phyloP scores from a whole-genome alignment of 257 asterid genomes.

The Lycium ferocissimum region DNA sequence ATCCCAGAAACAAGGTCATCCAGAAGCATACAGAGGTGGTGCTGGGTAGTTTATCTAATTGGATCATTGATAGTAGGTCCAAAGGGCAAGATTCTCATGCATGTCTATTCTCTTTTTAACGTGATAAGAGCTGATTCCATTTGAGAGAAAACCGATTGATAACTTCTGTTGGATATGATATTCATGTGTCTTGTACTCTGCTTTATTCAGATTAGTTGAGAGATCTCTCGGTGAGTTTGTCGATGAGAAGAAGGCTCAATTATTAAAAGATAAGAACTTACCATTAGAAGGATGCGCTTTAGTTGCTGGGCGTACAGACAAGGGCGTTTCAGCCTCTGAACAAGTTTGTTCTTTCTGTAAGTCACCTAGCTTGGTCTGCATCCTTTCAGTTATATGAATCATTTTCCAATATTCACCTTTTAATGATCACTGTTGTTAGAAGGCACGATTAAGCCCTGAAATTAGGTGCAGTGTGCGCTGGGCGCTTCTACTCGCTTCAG shows the following conservation, averaged over 20 bases:
- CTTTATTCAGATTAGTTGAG: slow-evolving; percentile 69
- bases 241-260: slow-evolving; percentile 75
- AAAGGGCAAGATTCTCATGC: slow-evolving; percentile 14
- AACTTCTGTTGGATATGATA: slow-evolving; percentile 20
- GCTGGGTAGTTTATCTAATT: neutral
- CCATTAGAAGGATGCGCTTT: slow-evolving; percentile 76
- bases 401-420: slow-evolving; percentile 20
- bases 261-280: slow-evolving; percentile 74
- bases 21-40: slow-evolving; percentile 22
- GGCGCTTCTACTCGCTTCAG: neutral
- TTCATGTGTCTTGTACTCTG: slow-evolving; percentile 20
- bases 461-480: neutral
- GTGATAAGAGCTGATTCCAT: slow-evolving; percentile 16
- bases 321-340: slow-evolving; percentile 92
- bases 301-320: slow-evolving; percentile 98
- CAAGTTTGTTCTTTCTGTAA: slow-evolving; percentile 98
- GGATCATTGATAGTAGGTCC: slow-evolving; percentile 17
- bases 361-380: slow-evolving; percentile 39
- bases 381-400: slow-evolving; percentile 23
- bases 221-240: slow-evolving; percentile 79
- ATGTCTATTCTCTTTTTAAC: slow-evolving; percentile 15
- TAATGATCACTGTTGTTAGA: neutral
- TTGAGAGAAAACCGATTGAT: neutral
- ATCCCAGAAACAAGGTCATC: neutral
- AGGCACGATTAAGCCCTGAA: neutral